Base-by-base conservation (phyloP, 1,284 basidiomycete species). In the Melampsora larici-populina region DNA sequence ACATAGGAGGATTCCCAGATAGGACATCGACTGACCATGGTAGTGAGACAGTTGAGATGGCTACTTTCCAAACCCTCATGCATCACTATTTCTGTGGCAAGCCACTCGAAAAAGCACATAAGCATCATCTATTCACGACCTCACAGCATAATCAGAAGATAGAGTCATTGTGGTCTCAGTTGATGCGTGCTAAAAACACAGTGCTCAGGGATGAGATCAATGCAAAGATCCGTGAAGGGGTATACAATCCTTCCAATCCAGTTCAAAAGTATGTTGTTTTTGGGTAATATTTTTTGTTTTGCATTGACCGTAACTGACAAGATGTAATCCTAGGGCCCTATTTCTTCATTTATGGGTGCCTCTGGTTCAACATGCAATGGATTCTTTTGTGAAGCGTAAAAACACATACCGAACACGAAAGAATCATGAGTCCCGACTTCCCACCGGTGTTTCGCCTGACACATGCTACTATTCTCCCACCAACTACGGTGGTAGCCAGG, bases 11-110 rank as follows among this genome's bases (percentile, higher is more conserved):
- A 4, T 58, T 58, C 55, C 55, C 21, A 58, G 55, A n/a, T 9
- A 58, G 26, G 15, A 58, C 55, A n/a, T 58, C 55, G n/a, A 58
- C 11, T 15, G 15, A 67, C 65, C 49, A 26, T 69, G 67, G 67
- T 7, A 33, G 18, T 18, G 24, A 69, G 21, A 69, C 55, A 24
- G 55, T n/a, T 58, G 55, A 13, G 7, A 24, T 58, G 55, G 55
- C 21, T 8, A 58, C 55, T 29, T 58, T 58, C 24, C 51, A 55
- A 24, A 24, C 51, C 24, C 24, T 55, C 51, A 18, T 55, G 51
- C 18, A 18, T 55, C 51, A 55, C 24, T 18, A 21, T 15, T 55
- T 21, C 51, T 55, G 51, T 55, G 51, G 51, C 13, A 15, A 55
- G 51, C 51, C 51, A 21, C 3, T 15, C 15, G 17, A 55, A 13